Evolutionary conservation across 139 green algal genomes (phyloP).

Genomic region (Micractinium conductrix): DNA sequence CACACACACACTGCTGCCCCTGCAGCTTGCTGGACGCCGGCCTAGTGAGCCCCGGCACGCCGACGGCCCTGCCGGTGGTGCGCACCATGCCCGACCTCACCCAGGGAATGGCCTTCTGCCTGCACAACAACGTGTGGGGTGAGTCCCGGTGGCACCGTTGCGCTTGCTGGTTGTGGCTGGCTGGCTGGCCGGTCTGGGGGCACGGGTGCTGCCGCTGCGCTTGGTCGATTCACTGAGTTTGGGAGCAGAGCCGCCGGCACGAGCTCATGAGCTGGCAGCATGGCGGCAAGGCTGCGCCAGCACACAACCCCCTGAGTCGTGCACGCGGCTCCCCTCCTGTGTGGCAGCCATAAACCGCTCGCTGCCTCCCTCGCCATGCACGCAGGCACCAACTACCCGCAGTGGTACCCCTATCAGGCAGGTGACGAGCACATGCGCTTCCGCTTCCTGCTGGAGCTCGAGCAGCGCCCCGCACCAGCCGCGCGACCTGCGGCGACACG

Average conservation of each 20-base stretch:
- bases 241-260: background rate
- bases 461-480: too few relatives aligned
- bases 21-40: constrained; percentile 57
- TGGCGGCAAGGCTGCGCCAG: background rate
- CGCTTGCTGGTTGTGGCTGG: too few relatives aligned
- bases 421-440: constrained; percentile 57
- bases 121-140: constrained; percentile 65
- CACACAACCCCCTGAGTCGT: background rate
- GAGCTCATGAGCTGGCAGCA: background rate
- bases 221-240: too few relatives aligned
- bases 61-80: constrained; percentile 51
- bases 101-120: constrained; percentile 51
- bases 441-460: constrained; percentile 52
- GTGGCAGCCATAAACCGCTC: background rate
- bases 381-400: constrained; percentile 47
- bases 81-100: constrained; percentile 44
- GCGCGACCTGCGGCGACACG: too few relatives aligned
- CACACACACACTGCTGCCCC: too few relatives aligned
- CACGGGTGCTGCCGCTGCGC: too few relatives aligned
- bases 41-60: constrained; percentile 53
- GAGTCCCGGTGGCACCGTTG: background rate
- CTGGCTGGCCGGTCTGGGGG: too few relatives aligned
- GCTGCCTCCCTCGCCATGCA: background rate
- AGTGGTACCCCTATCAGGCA: constrained; percentile 52
- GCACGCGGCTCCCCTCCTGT: background rate